phyloP scores from a whole-genome alignment of 2,329 filamentous ascomycete genomes.

The Zalaria sp. region DNA sequence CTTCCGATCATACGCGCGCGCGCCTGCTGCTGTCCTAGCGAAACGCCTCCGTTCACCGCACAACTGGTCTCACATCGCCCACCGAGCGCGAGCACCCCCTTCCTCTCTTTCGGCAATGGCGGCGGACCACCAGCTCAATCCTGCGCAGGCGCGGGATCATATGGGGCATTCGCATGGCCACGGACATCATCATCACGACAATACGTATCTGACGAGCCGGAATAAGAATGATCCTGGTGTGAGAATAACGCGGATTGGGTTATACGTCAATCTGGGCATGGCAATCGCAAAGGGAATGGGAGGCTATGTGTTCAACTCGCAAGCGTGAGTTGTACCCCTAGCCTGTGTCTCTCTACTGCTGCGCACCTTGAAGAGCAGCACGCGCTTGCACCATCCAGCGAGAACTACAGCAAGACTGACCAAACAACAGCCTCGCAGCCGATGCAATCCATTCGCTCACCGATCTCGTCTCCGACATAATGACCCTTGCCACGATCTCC shows the following conservation, averaged over 20 bases:
- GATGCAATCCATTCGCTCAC: slow-evolving; percentile 94
- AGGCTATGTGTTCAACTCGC: slow-evolving; percentile 88
- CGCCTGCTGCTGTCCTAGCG: no score
- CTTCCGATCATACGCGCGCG: background rate
- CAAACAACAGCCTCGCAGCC: slow-evolving; percentile 31
- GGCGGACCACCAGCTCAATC: slow-evolving; percentile 4
- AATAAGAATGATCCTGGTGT: slow-evolving; percentile 90
- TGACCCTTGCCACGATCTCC: slow-evolving; percentile 87
- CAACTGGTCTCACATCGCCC: slow-evolving; percentile 19
- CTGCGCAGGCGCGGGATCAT: slow-evolving; percentile 15
- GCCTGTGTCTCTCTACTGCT: no score
- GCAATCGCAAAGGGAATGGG: slow-evolving; percentile 84
- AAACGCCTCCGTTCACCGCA: slow-evolving; percentile 2
- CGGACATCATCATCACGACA: slow-evolving; percentile 74
- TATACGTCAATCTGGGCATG: slow-evolving; percentile 87
- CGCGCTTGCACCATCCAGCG: background rate
- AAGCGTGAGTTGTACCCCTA: slow-evolving; percentile 29
- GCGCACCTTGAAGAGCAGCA: no score
- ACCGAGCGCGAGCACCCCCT: slow-evolving; percentile 9
- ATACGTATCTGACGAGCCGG: slow-evolving; percentile 62
- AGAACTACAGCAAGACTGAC: background rate
- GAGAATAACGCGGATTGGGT: slow-evolving; percentile 77
- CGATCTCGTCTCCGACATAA: slow-evolving; percentile 85
- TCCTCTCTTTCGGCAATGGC: slow-evolving; percentile 8
- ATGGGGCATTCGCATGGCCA: slow-evolving; percentile 25